Evolutionary conservation across 2,329 filamentous ascomycete species (phyloP).

Genomic region (Scedosporium apiospermum): DNA sequence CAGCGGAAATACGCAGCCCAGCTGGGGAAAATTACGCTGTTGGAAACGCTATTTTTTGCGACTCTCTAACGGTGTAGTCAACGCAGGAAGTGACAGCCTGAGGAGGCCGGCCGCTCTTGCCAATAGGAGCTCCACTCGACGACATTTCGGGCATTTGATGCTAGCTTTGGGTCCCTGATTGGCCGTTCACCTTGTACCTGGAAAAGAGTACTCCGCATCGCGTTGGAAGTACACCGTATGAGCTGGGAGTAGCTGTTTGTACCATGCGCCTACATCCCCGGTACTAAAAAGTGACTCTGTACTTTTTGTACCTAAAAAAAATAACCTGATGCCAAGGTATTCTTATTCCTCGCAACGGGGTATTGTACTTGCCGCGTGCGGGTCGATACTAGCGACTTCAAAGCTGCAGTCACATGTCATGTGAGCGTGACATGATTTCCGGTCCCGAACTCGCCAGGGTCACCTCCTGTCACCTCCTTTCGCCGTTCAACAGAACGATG

Average conservation of each 20-base stretch:
- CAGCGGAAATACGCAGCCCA: no score
- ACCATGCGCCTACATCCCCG: not conserved
- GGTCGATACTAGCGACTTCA: not conserved
- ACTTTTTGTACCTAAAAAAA: not conserved
- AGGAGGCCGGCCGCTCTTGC: not conserved
- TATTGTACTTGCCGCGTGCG: not conserved
- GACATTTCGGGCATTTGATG: not conserved
- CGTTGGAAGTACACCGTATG: constrained; percentile 1
- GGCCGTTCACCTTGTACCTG: constrained; percentile 1
- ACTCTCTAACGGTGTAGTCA: not conserved
- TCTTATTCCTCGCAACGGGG: not conserved
- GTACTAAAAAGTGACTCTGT: not conserved
- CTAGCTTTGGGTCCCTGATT: not conserved
- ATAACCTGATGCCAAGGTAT: not conserved
- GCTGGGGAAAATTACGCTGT: not conserved
- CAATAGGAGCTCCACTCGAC: not conserved
- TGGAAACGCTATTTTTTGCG: not conserved
- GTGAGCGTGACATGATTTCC: constrained; percentile 6
- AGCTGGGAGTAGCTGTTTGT: not conserved
- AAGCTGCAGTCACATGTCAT: constrained; percentile 4
- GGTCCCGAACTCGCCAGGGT: not conserved
- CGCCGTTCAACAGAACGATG: not conserved
- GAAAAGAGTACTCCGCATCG: not conserved
- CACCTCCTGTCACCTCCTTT: not conserved
- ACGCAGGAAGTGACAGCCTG: not conserved